Percentiles rank a stretch among this genome's conserved stretches.
Evolutionary conservation across 2,329 filamentous ascomycete species (phyloP).

Genomic region (Parastagonospora avenae): DNA sequence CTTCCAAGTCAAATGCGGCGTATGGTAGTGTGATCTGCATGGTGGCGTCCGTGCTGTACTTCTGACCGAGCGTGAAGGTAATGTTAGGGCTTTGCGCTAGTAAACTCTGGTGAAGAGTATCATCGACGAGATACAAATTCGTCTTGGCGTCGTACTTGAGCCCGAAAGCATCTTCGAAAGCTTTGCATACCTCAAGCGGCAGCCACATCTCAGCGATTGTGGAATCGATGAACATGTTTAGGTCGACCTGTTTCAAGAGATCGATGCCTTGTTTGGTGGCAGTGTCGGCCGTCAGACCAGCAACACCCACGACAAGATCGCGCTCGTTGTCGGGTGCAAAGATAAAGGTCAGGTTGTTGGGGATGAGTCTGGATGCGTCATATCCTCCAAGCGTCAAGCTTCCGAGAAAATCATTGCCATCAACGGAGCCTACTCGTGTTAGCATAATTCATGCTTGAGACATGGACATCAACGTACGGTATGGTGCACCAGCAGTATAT

Average conservation of each 20-base stretch:
- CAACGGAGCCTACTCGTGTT: constrained; percentile 21
- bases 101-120: constrained; percentile 61
- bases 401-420: constrained; percentile 42
- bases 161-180: constrained; percentile 68
- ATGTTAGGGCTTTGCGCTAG: constrained; percentile 48
- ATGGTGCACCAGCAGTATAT: constrained; percentile 76
- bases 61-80: constrained; percentile 51
- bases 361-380: constrained; percentile 65
- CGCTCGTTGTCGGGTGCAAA: constrained; percentile 62
- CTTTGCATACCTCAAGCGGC: constrained; percentile 61
- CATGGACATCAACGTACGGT: constrained; percentile 57
- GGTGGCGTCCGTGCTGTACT: constrained; percentile 38
- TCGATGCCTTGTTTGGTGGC: constrained; percentile 40
- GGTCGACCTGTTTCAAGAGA: constrained; percentile 41
- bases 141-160: constrained; percentile 68
- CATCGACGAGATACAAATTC: constrained; percentile 67
- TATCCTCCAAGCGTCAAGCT: constrained; percentile 72
- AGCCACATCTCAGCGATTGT: constrained; percentile 57
- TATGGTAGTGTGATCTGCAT: constrained; percentile 57
- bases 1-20: constrained; percentile 55
- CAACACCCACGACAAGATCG: constrained; percentile 64
- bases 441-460: background rate
- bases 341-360: constrained; percentile 65
- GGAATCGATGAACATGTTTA: constrained; percentile 55
- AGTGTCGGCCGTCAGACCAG: constrained; percentile 45